Evolutionary conservation across 352 stramenopile genomes (phyloP), one percentile per base, ranked within the genome.

Genomic region (Paralagenidium karlingii): DNA sequence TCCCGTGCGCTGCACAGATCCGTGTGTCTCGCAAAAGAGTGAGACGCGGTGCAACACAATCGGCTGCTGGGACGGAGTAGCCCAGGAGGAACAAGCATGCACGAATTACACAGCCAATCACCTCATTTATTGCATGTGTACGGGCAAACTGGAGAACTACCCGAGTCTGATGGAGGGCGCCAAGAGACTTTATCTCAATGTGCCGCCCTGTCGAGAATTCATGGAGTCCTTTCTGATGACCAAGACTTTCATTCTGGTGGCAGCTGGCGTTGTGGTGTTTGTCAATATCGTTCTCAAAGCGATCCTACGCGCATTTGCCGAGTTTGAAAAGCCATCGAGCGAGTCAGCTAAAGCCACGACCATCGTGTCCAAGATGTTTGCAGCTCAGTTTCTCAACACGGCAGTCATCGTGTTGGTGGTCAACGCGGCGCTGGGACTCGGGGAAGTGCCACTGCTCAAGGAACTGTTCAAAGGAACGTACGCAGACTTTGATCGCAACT

Each of bases 361-460:
- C 0, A 63, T 89, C 26, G 66, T 68, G 4, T 24, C 85, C 29
- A 93, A 90, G 44, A 80, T 89, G 58, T 87, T 89, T 21, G 43
- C 45, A 12, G 65, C 79, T 3, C 76, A 90, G 44, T 88, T 89
- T 19, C 50, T 93, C 13, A 93, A 86, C 53, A 93, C 79, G 0
- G 71, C 71, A 2, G 55, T 93, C 16, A 84, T 90, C 31, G 71
- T 92, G 18, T 44, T 92, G 0, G 21, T 89, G 5, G 70, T 92
- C 8, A 92, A 92, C 37, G 63, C 75, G 1, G 41, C 69, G 9
- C 48, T 87, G 0, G 55, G 49, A 1, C 33, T 84, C 10, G 55
- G 39, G 5, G 37, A 39, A 1, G 41, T 81, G 7, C 70, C 73
- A 1, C 20, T 87, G 7, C 34, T 69, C 1, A 53, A 56, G 0